Percentiles rank a stretch among this genome's conserved stretches.
phyloP scores from a whole-genome alignment of 2,329 filamentous ascomycete genomes.

The Grosmannia serpens region DNA sequence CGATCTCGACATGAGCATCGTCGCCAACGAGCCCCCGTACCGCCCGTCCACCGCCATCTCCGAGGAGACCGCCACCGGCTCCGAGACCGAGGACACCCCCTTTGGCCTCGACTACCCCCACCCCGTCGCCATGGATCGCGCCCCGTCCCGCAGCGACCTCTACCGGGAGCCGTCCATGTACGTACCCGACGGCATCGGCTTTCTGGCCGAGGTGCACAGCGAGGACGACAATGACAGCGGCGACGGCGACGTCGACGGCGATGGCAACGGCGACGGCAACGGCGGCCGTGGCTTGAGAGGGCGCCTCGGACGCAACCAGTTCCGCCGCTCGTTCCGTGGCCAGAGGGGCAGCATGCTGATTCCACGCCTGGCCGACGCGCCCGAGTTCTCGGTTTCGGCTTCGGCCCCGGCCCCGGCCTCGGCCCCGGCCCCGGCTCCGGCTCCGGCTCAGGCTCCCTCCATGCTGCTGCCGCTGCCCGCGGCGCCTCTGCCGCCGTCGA shows the following conservation, averaged over 20 bases:
- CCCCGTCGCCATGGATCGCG: background rate
- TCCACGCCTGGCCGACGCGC: background rate
- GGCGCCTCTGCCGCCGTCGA: slow-evolving; percentile 20
- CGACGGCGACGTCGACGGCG: background rate
- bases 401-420: background rate
- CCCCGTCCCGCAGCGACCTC: slow-evolving; percentile 14
- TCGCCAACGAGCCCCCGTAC: slow-evolving; percentile 37
- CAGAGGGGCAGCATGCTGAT: background rate
- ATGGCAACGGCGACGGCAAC: background rate
- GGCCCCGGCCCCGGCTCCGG: background rate
- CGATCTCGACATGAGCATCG: slow-evolving; percentile 21
- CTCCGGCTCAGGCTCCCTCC: background rate
- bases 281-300: no score
- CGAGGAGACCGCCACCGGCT: slow-evolving; percentile 23
- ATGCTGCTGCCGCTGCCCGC: background rate
- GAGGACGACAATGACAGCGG: background rate
- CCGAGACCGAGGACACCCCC: slow-evolving; percentile 29
- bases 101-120: slow-evolving; percentile 26
- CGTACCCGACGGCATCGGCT: slow-evolving; percentile 32
- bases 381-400: no score
- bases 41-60: slow-evolving; percentile 49
- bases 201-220: slow-evolving; percentile 24
- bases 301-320: background rate
- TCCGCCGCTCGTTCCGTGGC: background rate
- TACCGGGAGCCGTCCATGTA: slow-evolving; percentile 45